Percentiles rank a stretch among this genome's conserved stretches.
Evolutionary conservation across 306 rosid genomes (phyloP).

Genomic region (Coriaria nepalensis): DNA sequence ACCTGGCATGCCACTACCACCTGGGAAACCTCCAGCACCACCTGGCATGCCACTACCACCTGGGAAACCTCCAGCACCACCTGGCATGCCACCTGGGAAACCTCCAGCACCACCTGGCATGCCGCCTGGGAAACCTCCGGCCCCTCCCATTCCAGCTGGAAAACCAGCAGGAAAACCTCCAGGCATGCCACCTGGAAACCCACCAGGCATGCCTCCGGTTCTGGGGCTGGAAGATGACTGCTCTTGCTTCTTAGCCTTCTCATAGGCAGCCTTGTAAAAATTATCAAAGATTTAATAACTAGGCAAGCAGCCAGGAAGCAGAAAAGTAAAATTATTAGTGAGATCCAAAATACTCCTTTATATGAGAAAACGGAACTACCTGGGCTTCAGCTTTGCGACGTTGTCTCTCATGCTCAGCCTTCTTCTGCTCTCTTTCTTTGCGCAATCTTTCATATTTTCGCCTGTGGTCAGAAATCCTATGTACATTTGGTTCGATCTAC

Average conservation of each 20-base stretch:
- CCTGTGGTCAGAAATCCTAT: slow-evolving; percentile 77
- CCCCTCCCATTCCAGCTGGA: slow-evolving; percentile 38
- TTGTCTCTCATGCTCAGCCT: slow-evolving; percentile 46
- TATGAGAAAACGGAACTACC: slow-evolving; percentile 25
- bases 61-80: slow-evolving; percentile 15
- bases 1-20: slow-evolving; percentile 22
- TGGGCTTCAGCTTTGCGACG: slow-evolving; percentile 81
- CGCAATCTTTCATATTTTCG: slow-evolving; percentile 81
- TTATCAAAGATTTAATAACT: slow-evolving; percentile 13
- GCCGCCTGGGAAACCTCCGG: slow-evolving; percentile 34
- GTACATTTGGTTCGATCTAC: slow-evolving; percentile 87
- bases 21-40: slow-evolving; percentile 27
- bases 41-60: slow-evolving; percentile 25
- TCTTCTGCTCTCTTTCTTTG: slow-evolving; percentile 68
- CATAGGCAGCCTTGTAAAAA: slow-evolving; percentile 64
- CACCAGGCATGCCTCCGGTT: slow-evolving; percentile 65
- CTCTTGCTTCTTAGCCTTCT: slow-evolving; percentile 73
- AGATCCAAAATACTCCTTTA: background rate
- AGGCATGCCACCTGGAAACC: slow-evolving; percentile 35
- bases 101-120: slow-evolving; percentile 28
- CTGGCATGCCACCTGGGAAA: slow-evolving; percentile 16
- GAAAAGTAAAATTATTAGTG: too few species aligned
- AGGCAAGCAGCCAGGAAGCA: slow-evolving; percentile 4
- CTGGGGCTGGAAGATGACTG: slow-evolving; percentile 61
- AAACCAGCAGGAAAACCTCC: too few species aligned